Evolutionary conservation across 2,329 filamentous ascomycete genomes (phyloP).

Genomic region (Periconia sp.): DNA sequence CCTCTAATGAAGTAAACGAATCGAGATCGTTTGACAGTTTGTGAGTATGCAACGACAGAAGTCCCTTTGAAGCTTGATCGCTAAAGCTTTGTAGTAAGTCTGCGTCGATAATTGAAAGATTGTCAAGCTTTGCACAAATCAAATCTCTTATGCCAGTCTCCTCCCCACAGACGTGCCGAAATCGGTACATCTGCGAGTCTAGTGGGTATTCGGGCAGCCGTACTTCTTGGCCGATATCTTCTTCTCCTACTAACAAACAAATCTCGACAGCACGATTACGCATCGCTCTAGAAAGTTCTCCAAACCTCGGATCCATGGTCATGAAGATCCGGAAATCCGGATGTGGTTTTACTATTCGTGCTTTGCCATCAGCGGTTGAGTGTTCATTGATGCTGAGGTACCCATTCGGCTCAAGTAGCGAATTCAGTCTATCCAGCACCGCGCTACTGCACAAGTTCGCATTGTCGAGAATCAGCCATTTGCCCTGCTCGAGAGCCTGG

Average conservation of each 20-base stretch:
- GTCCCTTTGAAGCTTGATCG: slow-evolving; percentile 27
- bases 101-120: slow-evolving; percentile 42
- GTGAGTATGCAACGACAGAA: slow-evolving; percentile 4
- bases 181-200: slow-evolving; percentile 48
- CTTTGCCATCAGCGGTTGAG: slow-evolving; percentile 79
- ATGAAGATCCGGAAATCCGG: slow-evolving; percentile 89
- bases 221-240: background rate
- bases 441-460: slow-evolving; percentile 96
- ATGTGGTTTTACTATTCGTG: slow-evolving; percentile 81
- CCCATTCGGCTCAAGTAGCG: slow-evolving; percentile 88
- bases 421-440: slow-evolving; percentile 92
- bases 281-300: slow-evolving; percentile 95
- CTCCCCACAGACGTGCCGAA: slow-evolving; percentile 34
- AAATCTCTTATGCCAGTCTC: slow-evolving; percentile 13
- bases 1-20: background rate
- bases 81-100: slow-evolving; percentile 37
- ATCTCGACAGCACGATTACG: slow-evolving; percentile 93
- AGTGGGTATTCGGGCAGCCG: slow-evolving; percentile 34
- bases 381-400: slow-evolving; percentile 92
- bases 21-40: slow-evolving; percentile 1
- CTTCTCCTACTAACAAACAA: slow-evolving; percentile 60
- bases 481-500: slow-evolving; percentile 80
- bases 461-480: slow-evolving; percentile 96
- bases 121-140: slow-evolving; percentile 37
- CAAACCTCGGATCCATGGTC: slow-evolving; percentile 89